phyloP scores from a whole-genome alignment of 176 grass and related monocot genomes.

The Ensete glaucum region DNA sequence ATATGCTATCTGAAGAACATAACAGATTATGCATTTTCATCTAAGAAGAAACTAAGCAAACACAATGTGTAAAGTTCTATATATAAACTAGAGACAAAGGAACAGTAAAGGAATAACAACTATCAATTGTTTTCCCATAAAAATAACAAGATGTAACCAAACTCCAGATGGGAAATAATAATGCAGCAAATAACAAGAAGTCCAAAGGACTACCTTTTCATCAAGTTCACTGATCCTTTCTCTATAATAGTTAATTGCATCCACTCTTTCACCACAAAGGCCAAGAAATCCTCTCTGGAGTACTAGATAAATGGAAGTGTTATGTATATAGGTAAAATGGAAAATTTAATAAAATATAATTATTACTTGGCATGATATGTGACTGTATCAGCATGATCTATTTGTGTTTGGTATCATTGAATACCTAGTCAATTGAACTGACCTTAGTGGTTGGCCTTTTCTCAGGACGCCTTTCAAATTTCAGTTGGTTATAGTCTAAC shows the following conservation, averaged over 20 bases:
- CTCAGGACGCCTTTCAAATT: constrained; percentile 76
- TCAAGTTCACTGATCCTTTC: constrained; percentile 56
- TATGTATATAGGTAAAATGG: background rate
- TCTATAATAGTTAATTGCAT: constrained; percentile 60
- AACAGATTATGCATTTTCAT: constrained; percentile 10
- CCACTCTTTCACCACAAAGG: constrained; percentile 55
- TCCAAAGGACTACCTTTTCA: constrained; percentile 31
- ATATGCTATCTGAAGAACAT: constrained; percentile 49
- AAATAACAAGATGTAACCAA: background rate
- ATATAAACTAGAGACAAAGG: background rate
- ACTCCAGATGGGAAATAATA: background rate
- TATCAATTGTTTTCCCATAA: background rate
- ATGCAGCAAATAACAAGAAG: background rate
- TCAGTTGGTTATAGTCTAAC: constrained; percentile 86
- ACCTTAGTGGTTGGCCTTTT: constrained; percentile 69
- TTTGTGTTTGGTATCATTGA: no score
- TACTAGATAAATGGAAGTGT: constrained; percentile 15
- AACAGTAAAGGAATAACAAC: no score
- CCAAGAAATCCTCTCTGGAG: constrained; percentile 76
- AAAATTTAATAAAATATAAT: background rate
- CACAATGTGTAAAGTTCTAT: background rate
- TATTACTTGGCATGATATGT: no score
- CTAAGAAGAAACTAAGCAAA: background rate
- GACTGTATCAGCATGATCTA: no score
- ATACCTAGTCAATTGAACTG: background rate